phyloP scores from a whole-genome alignment of 2,329 filamentous ascomycete species.

The Dothistroma pini region DNA sequence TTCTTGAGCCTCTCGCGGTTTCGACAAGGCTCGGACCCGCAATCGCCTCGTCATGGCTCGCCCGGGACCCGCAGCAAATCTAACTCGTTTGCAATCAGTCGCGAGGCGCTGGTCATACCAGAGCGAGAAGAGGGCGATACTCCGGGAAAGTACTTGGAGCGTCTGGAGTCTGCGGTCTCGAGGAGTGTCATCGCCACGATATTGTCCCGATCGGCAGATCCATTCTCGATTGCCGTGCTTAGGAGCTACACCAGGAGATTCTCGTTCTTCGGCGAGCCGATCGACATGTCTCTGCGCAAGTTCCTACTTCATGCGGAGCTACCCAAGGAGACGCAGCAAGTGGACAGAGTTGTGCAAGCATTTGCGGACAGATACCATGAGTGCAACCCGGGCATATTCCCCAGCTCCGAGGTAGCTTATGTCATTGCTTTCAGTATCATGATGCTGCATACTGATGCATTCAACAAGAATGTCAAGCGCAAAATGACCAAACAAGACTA shows the following conservation, averaged over 20 bases:
- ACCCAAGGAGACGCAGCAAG: conserved; percentile 96
- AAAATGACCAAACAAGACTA: conserved; percentile 98
- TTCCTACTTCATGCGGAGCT: conserved; percentile 94
- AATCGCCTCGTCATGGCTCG: conserved; percentile 63
- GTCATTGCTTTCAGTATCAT: conserved; percentile 96
- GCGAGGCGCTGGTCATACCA: conserved; percentile 68
- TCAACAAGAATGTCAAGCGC: conserved; percentile 99
- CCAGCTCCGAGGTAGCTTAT: conserved; percentile 89
- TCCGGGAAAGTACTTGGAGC: conserved; percentile 80
- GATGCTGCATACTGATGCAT: conserved; percentile 96
- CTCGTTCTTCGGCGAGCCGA: conserved; percentile 91
- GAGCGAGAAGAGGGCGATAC: conserved; percentile 83
- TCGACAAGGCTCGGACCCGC: conserved; percentile 74
- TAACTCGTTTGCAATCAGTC: conserved; percentile 73
- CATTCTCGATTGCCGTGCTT: conserved; percentile 77
- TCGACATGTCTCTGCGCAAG: conserved; percentile 97
- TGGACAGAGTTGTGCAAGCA: conserved; percentile 87
- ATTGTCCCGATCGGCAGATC: conserved; percentile 79
- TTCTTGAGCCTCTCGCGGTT: conserved; percentile 74
- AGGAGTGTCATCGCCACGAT: conserved; percentile 80
- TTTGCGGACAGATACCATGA: conserved; percentile 98
- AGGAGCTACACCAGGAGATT: conserved; percentile 95
- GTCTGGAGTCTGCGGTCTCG: conserved; percentile 74
- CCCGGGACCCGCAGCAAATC: conserved; percentile 74
- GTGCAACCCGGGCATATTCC: conserved; percentile 95